Percentiles rank a stretch among this genome's conserved stretches.
Conservation (phyloP, 805 yeast species). For the Jamesozyma lodderae region DNA sequence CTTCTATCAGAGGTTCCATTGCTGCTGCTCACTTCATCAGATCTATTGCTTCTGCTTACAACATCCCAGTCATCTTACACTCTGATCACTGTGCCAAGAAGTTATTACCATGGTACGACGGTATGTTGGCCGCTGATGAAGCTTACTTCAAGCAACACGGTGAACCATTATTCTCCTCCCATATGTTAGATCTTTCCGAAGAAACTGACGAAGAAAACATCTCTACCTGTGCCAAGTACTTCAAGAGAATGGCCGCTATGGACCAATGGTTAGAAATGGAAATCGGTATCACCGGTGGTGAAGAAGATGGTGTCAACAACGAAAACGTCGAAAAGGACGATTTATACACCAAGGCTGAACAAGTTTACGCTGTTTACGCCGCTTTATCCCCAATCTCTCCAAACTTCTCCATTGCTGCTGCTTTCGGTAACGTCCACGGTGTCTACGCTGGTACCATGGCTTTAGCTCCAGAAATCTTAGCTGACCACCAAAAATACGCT, state of each 20-base stretch:
- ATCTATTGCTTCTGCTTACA: constrained; percentile 92
- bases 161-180: constrained; percentile 95
- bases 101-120: constrained; percentile 97
- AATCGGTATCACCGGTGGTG: constrained; percentile 99
- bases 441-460: constrained; percentile 98
- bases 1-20: constrained; percentile 87
- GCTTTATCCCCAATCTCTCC: constrained; percentile 88
- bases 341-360: constrained; percentile 91
- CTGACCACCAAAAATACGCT: constrained; percentile 91
- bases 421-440: constrained; percentile 99
- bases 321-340: constrained; percentile 80
- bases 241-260: constrained; percentile 86
- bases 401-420: constrained; percentile 98
- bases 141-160: constrained; percentile 78
- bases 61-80: constrained; percentile 93
- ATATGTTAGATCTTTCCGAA: constrained; percentile 97
- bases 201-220: constrained; percentile 95
- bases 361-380: constrained; percentile 83
- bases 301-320: constrained; percentile 99
- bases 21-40: constrained; percentile 98
- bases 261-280: constrained; percentile 99
- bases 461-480: constrained; percentile 85
- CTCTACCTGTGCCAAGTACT: constrained; percentile 86
- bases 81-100: constrained; percentile 99
- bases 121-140: constrained; percentile 95